phyloP scores from a whole-genome alignment of 305 asterid genomes.

The Solanum chacoense region DNA sequence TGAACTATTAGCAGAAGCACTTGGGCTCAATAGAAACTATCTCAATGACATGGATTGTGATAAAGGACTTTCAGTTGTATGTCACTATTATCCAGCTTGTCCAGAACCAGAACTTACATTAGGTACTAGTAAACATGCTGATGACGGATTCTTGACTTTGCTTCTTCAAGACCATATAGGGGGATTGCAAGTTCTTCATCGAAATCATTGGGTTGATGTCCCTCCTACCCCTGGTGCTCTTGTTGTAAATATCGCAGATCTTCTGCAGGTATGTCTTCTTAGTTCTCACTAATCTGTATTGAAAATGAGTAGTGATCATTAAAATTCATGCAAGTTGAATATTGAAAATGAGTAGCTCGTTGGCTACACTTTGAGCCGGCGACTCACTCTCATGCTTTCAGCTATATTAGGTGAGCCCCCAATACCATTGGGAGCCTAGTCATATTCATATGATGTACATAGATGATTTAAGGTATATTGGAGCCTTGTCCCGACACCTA shows the following conservation, averaged over 20 bases:
- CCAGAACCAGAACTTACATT: background rate
- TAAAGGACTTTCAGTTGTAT: background rate
- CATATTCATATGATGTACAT: background rate
- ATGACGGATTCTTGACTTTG: conserved; percentile 1
- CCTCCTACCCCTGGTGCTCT: conserved; percentile 3
- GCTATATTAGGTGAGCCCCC: background rate
- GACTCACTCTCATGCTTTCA: background rate
- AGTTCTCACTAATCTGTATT: background rate
- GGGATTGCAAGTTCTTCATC: conserved; percentile 6
- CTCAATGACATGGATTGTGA: background rate
- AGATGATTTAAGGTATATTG: background rate
- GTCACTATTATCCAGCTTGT: conserved; percentile 7
- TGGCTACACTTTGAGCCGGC: background rate
- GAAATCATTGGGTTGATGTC: conserved; percentile 5
- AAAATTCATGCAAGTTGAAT: background rate
- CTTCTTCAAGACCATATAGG: conserved; percentile 10
- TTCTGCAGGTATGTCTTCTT: background rate
- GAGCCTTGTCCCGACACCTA: background rate
- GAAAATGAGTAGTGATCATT: background rate
- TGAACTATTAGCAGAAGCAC: conserved; percentile 6
- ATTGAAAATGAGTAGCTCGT: background rate
- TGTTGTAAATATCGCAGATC: background rate
- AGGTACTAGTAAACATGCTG: conserved; percentile 3
- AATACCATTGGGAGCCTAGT: background rate
- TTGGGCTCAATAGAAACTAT: background rate